These are phyloP conservation scores for Pseudoneurospora amorphoporcata DNA, from an alignment of 495 filamentous ascomycete genomes.

Conservation along the genomic window DNA sequence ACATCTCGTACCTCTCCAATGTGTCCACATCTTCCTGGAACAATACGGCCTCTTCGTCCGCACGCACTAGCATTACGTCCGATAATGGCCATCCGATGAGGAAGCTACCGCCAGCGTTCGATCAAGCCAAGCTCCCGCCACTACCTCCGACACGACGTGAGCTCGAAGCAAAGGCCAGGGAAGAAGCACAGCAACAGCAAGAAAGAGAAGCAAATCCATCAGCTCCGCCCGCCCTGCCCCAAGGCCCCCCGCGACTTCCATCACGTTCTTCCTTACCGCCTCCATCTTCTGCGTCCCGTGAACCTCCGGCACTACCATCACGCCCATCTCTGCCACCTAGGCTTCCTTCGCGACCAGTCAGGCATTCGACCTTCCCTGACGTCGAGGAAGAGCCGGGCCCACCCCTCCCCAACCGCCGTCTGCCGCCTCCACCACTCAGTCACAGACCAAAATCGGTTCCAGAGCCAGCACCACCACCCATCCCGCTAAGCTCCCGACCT, in stretches of 20 bases:
- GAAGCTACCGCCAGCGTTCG: slow-evolving; percentile 38
- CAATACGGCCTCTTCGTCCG: slow-evolving; percentile 17
- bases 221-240: not conserved
- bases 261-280: slow-evolving; percentile 8
- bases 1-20: slow-evolving; percentile 33
- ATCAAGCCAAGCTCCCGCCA: slow-evolving; percentile 40
- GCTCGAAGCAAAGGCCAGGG: slow-evolving; percentile 34
- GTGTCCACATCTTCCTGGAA: slow-evolving; percentile 33
- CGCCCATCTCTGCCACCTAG: slow-evolving; percentile 28
- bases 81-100: slow-evolving; percentile 21
- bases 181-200: slow-evolving; percentile 14
- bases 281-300: slow-evolving; percentile 3
- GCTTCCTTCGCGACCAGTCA: slow-evolving; percentile 29
- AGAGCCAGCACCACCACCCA: slow-evolving; percentile 30
- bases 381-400: slow-evolving; percentile 12
- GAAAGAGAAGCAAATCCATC: slow-evolving; percentile 7
- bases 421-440: slow-evolving; percentile 29
- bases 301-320: slow-evolving; percentile 13
- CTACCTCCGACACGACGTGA: slow-evolving; percentile 37
- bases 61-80: slow-evolving; percentile 14
- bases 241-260: not conserved
- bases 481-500: slow-evolving; percentile 37
- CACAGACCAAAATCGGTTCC: slow-evolving; percentile 14
- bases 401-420: slow-evolving; percentile 24
- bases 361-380: slow-evolving; percentile 7